Conservation (phyloP, 805 yeast species). For the Komagataella ulmi region DNA sequence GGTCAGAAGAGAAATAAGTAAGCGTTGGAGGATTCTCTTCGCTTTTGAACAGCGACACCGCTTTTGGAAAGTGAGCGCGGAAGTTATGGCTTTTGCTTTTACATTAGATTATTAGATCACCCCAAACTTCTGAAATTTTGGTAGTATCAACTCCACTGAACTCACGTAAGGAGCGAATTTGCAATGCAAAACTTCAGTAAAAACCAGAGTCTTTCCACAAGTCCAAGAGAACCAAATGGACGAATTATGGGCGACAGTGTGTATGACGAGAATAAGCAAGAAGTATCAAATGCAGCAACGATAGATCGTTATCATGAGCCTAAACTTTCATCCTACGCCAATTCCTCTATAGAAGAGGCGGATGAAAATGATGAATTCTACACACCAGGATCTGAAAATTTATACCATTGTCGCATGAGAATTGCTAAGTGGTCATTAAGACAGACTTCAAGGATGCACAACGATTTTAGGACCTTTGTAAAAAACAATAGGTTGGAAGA, state of each 20-base stretch:
- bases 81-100: no score
- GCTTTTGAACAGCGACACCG: no score
- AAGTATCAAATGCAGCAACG: neutral
- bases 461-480: slow-evolving; percentile 16
- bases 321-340: neutral
- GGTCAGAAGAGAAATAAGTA: no score
- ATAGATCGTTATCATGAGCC: neutral
- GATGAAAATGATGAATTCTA: slow-evolving; percentile 66
- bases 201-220: neutral
- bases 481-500: slow-evolving; percentile 14
- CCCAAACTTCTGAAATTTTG: no score
- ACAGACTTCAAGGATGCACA: slow-evolving; percentile 28
- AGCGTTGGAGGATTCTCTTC: no score
- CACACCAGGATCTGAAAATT: slow-evolving; percentile 57
- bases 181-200: neutral
- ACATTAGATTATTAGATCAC: no score
- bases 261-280: neutral
- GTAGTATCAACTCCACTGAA: no score
- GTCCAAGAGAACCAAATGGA: neutral
- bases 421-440: slow-evolving; percentile 40
- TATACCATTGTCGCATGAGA: slow-evolving; percentile 35
- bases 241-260: neutral
- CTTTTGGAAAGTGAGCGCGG: no score
- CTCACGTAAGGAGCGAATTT: no score
- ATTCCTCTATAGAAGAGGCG: slow-evolving; percentile 18